Base-by-base conservation (phyloP, 2,329 filamentous ascomycete species). In the Ophiostoma fasciatum region DNA sequence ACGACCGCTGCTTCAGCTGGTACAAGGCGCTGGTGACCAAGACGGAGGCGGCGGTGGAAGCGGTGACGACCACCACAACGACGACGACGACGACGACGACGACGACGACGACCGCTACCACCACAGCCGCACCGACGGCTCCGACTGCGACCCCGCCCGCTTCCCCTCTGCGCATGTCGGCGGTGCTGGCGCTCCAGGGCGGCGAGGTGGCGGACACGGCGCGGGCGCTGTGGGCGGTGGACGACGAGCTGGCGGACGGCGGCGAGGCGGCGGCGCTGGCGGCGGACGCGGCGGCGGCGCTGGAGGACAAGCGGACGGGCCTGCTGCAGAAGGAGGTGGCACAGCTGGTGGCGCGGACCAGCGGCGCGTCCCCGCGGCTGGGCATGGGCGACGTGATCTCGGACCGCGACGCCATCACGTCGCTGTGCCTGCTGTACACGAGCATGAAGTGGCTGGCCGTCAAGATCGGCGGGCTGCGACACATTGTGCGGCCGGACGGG, bases 381-480 rank as follows among this genome's bases (percentile, higher is more conserved):
- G 73, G 79, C 43, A 67, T 79, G 35, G 78, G 78, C 46, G 88
- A 96, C 53, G 78, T 94, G 33, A 87, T 96, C 44, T 78, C 81
- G 29, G 87, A 96, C 50, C 76, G 82, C 19, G 92, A 96, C 53
- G 81, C 78, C 4, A 78, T 96, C 20, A 74, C 79, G 29, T 80
- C 80, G 4, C 62, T 98, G 5, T 94, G 87, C 47, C 69, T 94
- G 27, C 64, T 98, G 25, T 92, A 94, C 56, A 94, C 87, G 33
- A 94, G 87, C 61, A 93, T 96, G 84, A 90, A 92, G 63, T 98
- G 90, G 90, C 72, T 98, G 25, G 77, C 82, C 15, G 78, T 78
- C 47, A 90, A 88, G 58, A 75, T 93, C 28, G 63, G 68, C n/a
- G 68, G 82, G 39, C 66, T 98, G 36, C 74, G 90, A 28, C 78